A percentile compares a stretch with the other conserved stretches of the same genome.
phyloP scores from a whole-genome alignment of 306 rosid species.

The Cotoneaster glaucophyllus region DNA sequence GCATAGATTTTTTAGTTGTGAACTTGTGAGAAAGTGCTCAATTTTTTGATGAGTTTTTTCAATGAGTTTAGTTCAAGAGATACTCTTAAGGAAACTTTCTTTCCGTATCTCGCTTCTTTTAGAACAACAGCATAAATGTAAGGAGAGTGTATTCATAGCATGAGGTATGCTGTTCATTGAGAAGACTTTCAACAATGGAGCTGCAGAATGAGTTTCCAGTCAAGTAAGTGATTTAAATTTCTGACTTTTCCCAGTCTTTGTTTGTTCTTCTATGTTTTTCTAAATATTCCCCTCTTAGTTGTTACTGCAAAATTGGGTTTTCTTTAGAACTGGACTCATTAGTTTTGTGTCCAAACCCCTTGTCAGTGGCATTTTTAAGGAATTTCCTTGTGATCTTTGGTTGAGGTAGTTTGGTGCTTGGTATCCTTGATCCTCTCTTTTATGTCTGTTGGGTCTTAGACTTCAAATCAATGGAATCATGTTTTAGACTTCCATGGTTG shows the following conservation, averaged over 20 bases:
- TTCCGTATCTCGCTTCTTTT: background rate
- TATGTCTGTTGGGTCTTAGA: background rate
- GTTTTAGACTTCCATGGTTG: background rate
- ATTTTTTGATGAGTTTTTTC: background rate
- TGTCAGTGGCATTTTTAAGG: background rate
- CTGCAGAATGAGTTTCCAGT: conserved; percentile 1
- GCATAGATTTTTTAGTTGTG: background rate
- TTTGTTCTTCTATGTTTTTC: background rate
- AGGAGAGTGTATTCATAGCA: background rate
- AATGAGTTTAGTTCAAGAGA: background rate
- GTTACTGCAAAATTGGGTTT: background rate
- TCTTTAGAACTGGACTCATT: background rate
- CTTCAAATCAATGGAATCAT: background rate
- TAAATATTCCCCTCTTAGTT: background rate
- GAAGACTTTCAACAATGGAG: conserved; percentile 8
- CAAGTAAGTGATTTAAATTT: conserved; percentile 11
- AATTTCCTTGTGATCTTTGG: background rate
- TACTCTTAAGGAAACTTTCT: background rate
- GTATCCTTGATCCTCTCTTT: background rate
- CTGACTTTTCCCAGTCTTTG: background rate
- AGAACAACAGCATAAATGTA: background rate
- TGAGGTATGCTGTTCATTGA: conserved; percentile 10
- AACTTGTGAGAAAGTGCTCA: background rate
- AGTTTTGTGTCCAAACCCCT: background rate
- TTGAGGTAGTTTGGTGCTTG: background rate